Evolutionary conservation across 495 filamentous ascomycete genomes (phyloP).

Genomic region (Aspergillus nanangensis): DNA sequence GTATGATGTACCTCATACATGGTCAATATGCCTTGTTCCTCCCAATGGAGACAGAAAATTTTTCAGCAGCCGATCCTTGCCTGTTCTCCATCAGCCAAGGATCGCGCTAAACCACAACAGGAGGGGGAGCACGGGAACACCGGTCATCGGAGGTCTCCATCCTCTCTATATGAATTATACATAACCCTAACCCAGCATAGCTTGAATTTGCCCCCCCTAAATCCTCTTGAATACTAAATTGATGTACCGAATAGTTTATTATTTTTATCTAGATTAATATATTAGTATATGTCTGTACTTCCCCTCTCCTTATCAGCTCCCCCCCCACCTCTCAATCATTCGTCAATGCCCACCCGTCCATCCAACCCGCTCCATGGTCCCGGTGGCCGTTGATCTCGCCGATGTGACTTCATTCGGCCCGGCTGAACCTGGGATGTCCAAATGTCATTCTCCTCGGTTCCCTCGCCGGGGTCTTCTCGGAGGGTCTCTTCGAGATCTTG

Average conservation of each 20-base stretch:
- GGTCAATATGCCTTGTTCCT: no score
- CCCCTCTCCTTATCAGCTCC: background rate
- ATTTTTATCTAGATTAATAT: no score
- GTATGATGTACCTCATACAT: no score
- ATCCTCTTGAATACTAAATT: no score
- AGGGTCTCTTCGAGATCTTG: slow-evolving; percentile 29
- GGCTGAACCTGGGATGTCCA: slow-evolving; percentile 23
- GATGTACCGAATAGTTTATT: no score
- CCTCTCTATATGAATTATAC: background rate
- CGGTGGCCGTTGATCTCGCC: slow-evolving; percentile 20
- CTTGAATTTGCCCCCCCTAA: background rate
- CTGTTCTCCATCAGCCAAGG: background rate
- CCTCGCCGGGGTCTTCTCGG: slow-evolving; percentile 10
- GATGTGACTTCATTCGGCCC: background rate
- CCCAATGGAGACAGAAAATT: no score
- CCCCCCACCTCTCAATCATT: slow-evolving; percentile 3
- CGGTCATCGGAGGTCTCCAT: slow-evolving; percentile 8
- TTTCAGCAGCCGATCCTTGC: slow-evolving; percentile 5
- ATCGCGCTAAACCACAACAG: slow-evolving; percentile 8
- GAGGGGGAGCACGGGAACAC: slow-evolving; percentile 4
- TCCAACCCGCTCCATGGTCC: slow-evolving; percentile 38
- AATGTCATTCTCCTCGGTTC: slow-evolving; percentile 23
- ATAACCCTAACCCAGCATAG: background rate
- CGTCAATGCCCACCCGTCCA: slow-evolving; percentile 30
- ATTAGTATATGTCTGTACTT: background rate